These are phyloP conservation scores for Ceratocystis cubensis DNA, from an alignment of 2,329 filamentous ascomycete species.

Conservation along the genomic window DNA sequence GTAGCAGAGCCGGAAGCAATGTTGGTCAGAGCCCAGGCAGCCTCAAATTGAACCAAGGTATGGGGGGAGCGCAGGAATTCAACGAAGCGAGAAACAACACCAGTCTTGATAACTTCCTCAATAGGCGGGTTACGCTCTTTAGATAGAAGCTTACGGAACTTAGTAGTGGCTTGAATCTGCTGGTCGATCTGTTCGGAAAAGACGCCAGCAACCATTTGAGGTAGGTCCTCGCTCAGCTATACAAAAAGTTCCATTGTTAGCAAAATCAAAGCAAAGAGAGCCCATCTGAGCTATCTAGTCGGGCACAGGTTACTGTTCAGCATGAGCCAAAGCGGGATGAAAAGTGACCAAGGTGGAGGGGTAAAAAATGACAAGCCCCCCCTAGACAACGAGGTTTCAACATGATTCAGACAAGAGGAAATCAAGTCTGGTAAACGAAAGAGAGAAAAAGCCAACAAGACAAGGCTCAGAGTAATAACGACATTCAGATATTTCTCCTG, in stretches of 20 bases:
- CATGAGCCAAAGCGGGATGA: neutral
- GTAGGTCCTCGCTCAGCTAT: conserved; percentile 93
- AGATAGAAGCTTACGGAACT: conserved; percentile 93
- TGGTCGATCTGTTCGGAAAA: conserved; percentile 98
- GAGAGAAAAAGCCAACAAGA: neutral
- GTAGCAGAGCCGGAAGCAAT: conserved; percentile 94
- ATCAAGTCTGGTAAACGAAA: neutral
- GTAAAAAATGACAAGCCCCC: conserved; percentile 13
- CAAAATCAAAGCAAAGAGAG: neutral
- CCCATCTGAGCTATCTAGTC: neutral
- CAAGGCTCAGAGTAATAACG: neutral
- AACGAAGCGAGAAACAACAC: conserved; percentile 93
- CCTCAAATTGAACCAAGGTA: conserved; percentile 96
- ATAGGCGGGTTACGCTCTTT: conserved; percentile 99
- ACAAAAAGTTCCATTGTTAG: conserved; percentile 1
- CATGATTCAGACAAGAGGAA: neutral
- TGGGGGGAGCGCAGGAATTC: conserved; percentile 96
- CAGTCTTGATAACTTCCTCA: conserved; percentile 98
- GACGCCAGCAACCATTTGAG: conserved; percentile 93
- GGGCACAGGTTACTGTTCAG: neutral
- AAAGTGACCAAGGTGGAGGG: conserved; percentile 13
- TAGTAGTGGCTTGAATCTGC: conserved; percentile 94
- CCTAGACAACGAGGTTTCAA: conserved; percentile 10
- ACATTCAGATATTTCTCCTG: neutral
- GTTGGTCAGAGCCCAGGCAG: conserved; percentile 97